Evolutionary conservation across 2,329 filamentous ascomycete genomes (phyloP).

Genomic region (Ascochyta rabiei): DNA sequence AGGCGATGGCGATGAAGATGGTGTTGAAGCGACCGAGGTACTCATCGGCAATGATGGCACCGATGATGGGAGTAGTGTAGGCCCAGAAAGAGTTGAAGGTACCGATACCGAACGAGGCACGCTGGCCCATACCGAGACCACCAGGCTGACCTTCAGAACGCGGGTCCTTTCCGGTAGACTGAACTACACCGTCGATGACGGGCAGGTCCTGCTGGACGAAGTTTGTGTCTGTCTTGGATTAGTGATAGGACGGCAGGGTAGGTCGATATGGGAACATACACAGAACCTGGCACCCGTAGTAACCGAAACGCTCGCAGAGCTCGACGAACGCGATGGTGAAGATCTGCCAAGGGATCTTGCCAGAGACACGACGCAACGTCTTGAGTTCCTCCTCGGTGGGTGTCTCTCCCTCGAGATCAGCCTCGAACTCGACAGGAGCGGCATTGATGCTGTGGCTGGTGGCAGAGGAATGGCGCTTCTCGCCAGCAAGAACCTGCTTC

Average conservation of each 20-base stretch:
- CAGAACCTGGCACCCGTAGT: conserved; percentile 73
- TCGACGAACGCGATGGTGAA: conserved; percentile 76
- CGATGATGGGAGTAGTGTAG: conserved; percentile 53
- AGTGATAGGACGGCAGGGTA: background rate
- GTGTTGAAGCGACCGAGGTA: conserved; percentile 67
- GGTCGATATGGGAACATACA: conserved; percentile 54
- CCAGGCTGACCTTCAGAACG: conserved; percentile 41
- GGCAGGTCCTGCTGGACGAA: conserved; percentile 48
- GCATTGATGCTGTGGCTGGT: conserved; percentile 26
- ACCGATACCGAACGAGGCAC: conserved; percentile 45
- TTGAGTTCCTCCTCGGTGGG: conserved; percentile 67
- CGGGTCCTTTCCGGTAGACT: conserved; percentile 40
- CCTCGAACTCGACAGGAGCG: conserved; percentile 39
- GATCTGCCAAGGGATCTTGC: conserved; percentile 67
- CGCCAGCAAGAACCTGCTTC: conserved; percentile 37
- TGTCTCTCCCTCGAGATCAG: conserved; percentile 44
- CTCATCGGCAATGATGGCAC: conserved; percentile 63
- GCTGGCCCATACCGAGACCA: conserved; percentile 46
- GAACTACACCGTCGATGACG: conserved; percentile 41
- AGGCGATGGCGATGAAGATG: conserved; percentile 58
- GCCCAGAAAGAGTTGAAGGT: conserved; percentile 51
- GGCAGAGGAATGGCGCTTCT: conserved; percentile 31
- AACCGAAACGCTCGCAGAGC: conserved; percentile 77
- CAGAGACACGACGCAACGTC: conserved; percentile 68
- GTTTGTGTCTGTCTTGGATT: conserved; percentile 43